Conservation (phyloP, 352 stramenopile genomes). For the Globisporangium solare region DNA sequence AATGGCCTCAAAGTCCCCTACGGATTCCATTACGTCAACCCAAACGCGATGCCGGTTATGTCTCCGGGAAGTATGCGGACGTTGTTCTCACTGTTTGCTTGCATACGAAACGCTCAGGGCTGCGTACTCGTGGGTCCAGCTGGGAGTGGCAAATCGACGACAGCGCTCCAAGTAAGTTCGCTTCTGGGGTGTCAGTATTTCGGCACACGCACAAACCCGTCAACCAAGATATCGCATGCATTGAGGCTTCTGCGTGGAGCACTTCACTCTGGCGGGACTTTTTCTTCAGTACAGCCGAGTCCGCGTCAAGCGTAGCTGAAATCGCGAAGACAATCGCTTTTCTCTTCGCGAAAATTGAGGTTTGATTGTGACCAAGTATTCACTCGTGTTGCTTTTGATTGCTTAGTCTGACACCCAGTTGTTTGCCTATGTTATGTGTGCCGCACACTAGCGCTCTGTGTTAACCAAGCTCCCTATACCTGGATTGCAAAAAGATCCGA, state of each 20-base stretch:
- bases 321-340: conserved; percentile 27
- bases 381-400: too few species aligned
- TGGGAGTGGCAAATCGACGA: conserved; percentile 28
- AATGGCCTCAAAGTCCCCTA: conserved; percentile 47
- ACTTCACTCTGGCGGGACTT: conserved; percentile 33
- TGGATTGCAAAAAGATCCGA: conserved; percentile 23
- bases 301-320: conserved; percentile 1
- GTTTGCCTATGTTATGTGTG: background rate
- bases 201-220: conserved; percentile 6
- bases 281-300: conserved; percentile 20
- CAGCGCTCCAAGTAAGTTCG: conserved; percentile 36
- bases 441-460: conserved; percentile 19
- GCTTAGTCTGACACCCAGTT: background rate
- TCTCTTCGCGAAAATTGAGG: conserved; percentile 24
- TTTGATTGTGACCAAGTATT: background rate
- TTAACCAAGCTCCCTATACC: conserved; percentile 26
- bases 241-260: conserved; percentile 39
- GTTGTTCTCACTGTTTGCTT: conserved; percentile 45
- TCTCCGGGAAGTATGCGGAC: conserved; percentile 42
- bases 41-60: conserved; percentile 10
- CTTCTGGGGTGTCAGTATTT: conserved; percentile 47
- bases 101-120: conserved; percentile 31
- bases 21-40: conserved; percentile 58
- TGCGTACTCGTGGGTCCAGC: conserved; percentile 20
- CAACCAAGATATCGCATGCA: conserved; percentile 21